These are phyloP conservation scores for Brassica incana DNA, from an alignment of 345 rosid genomes.

Conservation along the genomic window DNA sequence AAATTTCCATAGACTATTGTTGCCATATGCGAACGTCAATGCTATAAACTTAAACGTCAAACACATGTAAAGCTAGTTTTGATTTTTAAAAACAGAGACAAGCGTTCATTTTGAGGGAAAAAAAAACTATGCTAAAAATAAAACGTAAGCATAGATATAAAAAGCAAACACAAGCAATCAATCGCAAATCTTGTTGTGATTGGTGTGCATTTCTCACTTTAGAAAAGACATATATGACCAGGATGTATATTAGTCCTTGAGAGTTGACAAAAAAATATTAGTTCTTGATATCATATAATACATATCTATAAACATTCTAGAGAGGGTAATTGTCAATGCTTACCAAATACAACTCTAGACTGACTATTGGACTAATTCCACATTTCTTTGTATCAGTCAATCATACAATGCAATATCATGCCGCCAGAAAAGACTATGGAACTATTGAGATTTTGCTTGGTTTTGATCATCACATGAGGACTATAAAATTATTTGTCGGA, in stretches of 20 bases:
- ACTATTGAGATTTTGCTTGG: neutral
- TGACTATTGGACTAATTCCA: neutral
- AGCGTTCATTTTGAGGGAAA: neutral
- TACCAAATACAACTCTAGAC: neutral
- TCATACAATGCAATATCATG: neutral
- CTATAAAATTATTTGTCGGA: neutral
- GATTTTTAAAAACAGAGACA: neutral
- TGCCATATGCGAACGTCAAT: neutral
- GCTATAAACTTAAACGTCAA: neutral
- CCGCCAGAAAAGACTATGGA: neutral
- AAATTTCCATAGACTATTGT: neutral
- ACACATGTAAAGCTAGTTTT: neutral
- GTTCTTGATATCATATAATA: neutral
- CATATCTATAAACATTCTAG: neutral
- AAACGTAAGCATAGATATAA: neutral
- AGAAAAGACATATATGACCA: neutral
- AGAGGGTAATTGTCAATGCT: neutral
- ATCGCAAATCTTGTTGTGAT: neutral
- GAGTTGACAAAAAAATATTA: neutral
- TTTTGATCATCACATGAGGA: neutral
- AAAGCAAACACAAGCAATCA: neutral
- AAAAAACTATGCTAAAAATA: neutral
- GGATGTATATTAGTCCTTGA: neutral
- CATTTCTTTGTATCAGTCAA: neutral
- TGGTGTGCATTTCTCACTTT: neutral